A percentile compares a stretch with the other conserved stretches of the same genome.
phyloP scores from a whole-genome alignment of 495 filamentous ascomycete species.

The Aspergillus affinis region DNA sequence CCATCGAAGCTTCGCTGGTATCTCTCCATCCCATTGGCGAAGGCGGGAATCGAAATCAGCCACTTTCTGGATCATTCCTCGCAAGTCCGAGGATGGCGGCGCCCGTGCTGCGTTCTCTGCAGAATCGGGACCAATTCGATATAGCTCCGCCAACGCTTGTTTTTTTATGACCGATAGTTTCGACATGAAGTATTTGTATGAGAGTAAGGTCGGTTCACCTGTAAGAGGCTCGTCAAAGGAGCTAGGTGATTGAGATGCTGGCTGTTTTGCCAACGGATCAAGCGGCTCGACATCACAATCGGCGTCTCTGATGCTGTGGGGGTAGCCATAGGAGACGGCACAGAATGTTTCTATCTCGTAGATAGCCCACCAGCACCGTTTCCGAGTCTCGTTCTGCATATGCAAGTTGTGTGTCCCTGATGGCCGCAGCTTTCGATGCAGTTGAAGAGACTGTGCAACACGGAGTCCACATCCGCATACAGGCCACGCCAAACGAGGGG shows the following conservation, averaged over 20 bases:
- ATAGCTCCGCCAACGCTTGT: constrained; percentile 23
- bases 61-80: constrained; percentile 17
- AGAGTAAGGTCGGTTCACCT: constrained; percentile 21
- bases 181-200: constrained; percentile 35
- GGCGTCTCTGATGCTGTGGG: constrained; percentile 31
- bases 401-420: not conserved
- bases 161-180: constrained; percentile 29
- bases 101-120: not conserved
- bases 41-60: constrained; percentile 11
- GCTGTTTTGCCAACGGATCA: constrained; percentile 23
- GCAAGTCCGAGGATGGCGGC: not conserved
- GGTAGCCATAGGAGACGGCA: constrained; percentile 38
- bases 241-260: constrained; percentile 9
- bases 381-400: constrained; percentile 29
- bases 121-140: constrained; percentile 16
- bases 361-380: constrained; percentile 43
- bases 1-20: constrained; percentile 18
- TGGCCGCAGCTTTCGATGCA: constrained; percentile 27
- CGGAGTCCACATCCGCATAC: constrained; percentile 38
- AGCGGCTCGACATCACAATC: constrained; percentile 37
- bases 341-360: constrained; percentile 43
- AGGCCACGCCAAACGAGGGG: constrained; percentile 35
- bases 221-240: constrained; percentile 12
- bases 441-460: constrained; percentile 34
- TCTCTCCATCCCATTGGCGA: constrained; percentile 20